Percentiles rank a stretch among this genome's conserved stretches.
Conservation (phyloP, 495 filamentous ascomycete genomes). For the Hyaloscypha finlandica region DNA sequence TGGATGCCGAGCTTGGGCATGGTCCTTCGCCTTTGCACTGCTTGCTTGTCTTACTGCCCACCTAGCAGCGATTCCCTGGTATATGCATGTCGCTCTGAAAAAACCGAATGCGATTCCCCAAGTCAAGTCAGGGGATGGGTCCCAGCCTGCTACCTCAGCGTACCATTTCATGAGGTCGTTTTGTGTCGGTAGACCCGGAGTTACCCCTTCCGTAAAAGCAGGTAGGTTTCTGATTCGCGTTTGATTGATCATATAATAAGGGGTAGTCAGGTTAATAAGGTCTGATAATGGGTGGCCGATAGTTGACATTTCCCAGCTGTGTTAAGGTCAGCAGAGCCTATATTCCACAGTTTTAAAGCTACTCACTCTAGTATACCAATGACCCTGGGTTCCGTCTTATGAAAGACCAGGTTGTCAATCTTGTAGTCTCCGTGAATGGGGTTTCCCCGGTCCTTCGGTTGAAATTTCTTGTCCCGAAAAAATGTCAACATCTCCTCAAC, state of each 20-base stretch:
- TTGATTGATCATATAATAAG: constrained; percentile 53
- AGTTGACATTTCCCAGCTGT: constrained; percentile 92
- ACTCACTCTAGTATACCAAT: constrained; percentile 88
- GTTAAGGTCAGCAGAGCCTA: constrained; percentile 22
- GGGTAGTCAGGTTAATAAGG: constrained; percentile 75
- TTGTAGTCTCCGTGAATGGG: constrained; percentile 97
- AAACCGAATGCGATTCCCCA: constrained; percentile 67
- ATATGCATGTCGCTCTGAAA: constrained; percentile 72
- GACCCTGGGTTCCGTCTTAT: constrained; percentile 82
- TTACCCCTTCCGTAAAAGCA: constrained; percentile 60
- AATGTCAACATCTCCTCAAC: constrained; percentile 78
- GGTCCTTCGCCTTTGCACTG: constrained; percentile 74
- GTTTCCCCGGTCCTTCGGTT: constrained; percentile 75
- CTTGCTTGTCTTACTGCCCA: constrained; percentile 86
- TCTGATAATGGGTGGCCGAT: constrained; percentile 93
- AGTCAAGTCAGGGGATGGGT: constrained; percentile 62
- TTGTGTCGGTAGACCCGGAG: constrained; percentile 73
- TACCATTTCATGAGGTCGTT: constrained; percentile 79
- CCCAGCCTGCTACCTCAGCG: constrained; percentile 67
- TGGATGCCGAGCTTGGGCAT: constrained; percentile 63
- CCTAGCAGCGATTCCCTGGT: constrained; percentile 91
- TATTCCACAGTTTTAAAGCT: not conserved
- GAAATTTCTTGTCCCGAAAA: constrained; percentile 65
- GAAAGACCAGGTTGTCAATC: constrained; percentile 95
- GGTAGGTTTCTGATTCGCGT: constrained; percentile 14